Evolutionary conservation across 148 eudicot genomes (phyloP), one percentile per base, ranked within the genome.

Genomic region (Bassia scoparia): DNA sequence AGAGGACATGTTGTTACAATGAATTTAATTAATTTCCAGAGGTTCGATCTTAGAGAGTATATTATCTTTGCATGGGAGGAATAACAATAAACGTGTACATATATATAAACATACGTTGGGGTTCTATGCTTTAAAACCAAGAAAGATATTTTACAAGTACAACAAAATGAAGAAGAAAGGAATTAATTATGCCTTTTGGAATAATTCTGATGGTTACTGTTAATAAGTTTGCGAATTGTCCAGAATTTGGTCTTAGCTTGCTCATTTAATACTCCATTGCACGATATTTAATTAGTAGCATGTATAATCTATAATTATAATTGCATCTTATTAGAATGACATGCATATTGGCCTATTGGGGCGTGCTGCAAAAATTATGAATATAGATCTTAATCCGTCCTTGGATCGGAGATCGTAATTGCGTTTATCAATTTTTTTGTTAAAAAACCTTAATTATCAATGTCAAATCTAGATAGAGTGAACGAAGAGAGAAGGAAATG

Each of bases 61-160:
- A 21, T 5, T 5, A 34, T 2, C 12, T 9, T 46, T 46, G 50
- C 50, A 46, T 46, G 15, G 12, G 53, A 49, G 53, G 53, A 49
- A 49, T 49, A 48, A 41, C 11, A 41, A n/a, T n/a, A n/a, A n/a
- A n/a, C n/a, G n/a, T 10, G 43, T 37, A 6, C 12, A n/a, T 24
- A 26, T 71, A 59, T 71, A 60, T 44, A 54, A 27, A 1, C 16
- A 27, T 29, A 41, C 12, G 7, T 7, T 15, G 18, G 54, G 68
- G 76, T 73, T 61, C 76, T 73, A 61, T 73, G 26, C 68, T 73
- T 73, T 23, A 21, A 46, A 17, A 15, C 61, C 26, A 73, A 73
- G 76, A n/a, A 73, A 73, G 65, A 64, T 64, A 29, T 31, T 41
- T 41, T 41, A 37, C 4, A 37, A 15, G 68, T 3, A 46, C 15